Base-by-base conservation (phyloP, 164 flowering plant species). In the Malania oleifera region DNA sequence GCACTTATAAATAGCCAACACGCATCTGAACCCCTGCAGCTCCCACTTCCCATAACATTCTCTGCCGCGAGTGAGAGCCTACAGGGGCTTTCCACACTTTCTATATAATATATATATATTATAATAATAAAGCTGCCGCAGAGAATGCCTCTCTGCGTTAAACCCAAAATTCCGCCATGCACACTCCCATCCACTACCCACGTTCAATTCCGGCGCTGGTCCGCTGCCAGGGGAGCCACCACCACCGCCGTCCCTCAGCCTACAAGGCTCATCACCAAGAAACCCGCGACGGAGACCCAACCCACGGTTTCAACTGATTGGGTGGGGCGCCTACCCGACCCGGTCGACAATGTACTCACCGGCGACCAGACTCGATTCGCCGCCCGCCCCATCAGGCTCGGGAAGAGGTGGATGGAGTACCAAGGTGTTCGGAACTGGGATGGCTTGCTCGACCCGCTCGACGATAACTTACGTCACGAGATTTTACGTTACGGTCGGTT, bases 401-500 rank as follows among this genome's bases (percentile, higher is more conserved):
- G 80, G 0, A 48, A 78, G 11, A 67, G 60, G 40, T 88, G 96
- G 96, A 69, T 10, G 68, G 90, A 89, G 62, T 83, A 75, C 57
- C 95, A 86, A 44, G 97, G 97, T 1, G 45, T 69, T 39, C 56
- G 52, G 50, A 60, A 61, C 23, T 67, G 70, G 70, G 70, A 67
- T 17, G 70, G 70, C 11, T 34, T 67, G 52, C 57, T 67, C 11
- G 65, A 67, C 27, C 70, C 70, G 28, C 76, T 89, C 2, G 91
- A 89, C 57, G 84, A 87, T 9, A 70, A 64, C 22, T 60, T 89
- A 15, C 71, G 88, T 4, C 3, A 56, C 0, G 97, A 89, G 66
- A 87, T 89, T 9, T 67, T 86, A 2, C 74, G 95, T 11, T 89
- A 86, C 62, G 96, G 96, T 0, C 63, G 65, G 24, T 85, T 89